Conservation (phyloP, 495 filamentous ascomycete species). For the Eremomyces bilateralis region DNA sequence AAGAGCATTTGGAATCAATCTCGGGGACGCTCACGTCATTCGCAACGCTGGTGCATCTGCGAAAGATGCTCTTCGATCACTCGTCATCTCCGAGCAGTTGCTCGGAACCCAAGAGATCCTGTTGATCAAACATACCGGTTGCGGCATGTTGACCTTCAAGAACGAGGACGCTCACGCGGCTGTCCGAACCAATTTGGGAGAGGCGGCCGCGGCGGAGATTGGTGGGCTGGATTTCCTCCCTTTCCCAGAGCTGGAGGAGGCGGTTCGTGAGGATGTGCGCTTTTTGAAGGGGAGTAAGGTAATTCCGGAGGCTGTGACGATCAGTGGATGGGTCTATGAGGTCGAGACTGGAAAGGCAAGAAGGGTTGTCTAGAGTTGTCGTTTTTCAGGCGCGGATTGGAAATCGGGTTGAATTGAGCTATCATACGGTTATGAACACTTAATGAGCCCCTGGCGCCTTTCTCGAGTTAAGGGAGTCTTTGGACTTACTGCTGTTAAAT, state of each 20-base stretch:
- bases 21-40: conserved; percentile 65
- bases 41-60: conserved; percentile 54
- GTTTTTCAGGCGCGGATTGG: no score
- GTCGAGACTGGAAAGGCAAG: conserved; percentile 53
- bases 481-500: no score
- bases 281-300: conserved; percentile 36
- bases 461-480: no score
- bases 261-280: conserved; percentile 42
- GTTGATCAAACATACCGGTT: conserved; percentile 59
- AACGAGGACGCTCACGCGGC: conserved; percentile 37
- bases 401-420: no score
- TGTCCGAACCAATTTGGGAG: conserved; percentile 30
- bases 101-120: conserved; percentile 61
- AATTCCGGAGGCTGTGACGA: conserved; percentile 31
- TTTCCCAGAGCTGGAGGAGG: conserved; percentile 39
- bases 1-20: conserved; percentile 45
- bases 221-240: conserved; percentile 36
- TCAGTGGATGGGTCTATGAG: conserved; percentile 66
- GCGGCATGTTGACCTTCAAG: conserved; percentile 64
- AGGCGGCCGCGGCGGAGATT: conserved; percentile 22
- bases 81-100: conserved; percentile 64
- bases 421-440: no score
- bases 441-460: no score
- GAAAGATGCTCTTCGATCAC: conserved; percentile 44
- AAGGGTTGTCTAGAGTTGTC: conserved; percentile 23